Conservation (phyloP, 768 basidiomycete species). For the Lentinula boryana region DNA sequence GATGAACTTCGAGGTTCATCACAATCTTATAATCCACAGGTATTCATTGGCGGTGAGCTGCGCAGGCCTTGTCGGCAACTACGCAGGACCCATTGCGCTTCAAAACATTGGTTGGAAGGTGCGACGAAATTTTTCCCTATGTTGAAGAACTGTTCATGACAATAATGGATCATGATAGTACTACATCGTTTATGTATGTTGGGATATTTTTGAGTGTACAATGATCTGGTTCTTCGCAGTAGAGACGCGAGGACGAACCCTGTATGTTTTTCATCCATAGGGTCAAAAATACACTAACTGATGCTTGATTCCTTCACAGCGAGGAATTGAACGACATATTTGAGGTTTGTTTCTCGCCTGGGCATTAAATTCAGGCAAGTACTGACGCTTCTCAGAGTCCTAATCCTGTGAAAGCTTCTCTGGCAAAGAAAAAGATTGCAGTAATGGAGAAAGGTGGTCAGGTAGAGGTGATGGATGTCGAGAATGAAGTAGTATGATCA, state of each 20-base stretch:
- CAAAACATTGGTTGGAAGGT: conserved; percentile 29
- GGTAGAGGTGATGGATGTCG: conserved; percentile 15
- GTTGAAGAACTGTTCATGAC: too few species aligned
- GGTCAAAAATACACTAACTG: not conserved
- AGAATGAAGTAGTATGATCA: conserved; percentile 6
- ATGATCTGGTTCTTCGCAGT: conserved; percentile 18
- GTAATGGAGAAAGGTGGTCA: conserved; percentile 28
- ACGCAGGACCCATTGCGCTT: conserved; percentile 40
- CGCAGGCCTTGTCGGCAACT: conserved; percentile 44
- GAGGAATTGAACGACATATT: conserved; percentile 20
- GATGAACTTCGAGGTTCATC: conserved; percentile 4
- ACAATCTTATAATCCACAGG: conserved; percentile 13
- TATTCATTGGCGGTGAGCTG: conserved; percentile 38
- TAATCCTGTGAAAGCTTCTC: conserved; percentile 33
- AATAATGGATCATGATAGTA: not conserved
- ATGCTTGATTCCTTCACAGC: conserved; percentile 1
- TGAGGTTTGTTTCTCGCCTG: conserved; percentile 4
- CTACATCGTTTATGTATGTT: conserved; percentile 17
- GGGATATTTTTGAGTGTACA: conserved; percentile 16
- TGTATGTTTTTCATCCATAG: conserved; percentile 10
- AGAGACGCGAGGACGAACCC: conserved; percentile 17
- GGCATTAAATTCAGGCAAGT: not conserved
- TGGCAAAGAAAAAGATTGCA: conserved; percentile 31
- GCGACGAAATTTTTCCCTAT: not conserved
- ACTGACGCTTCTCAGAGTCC: conserved; percentile 21